Percentiles rank a stretch among this genome's conserved stretches.
Evolutionary conservation across 148 eudicot genomes (phyloP).

Genomic region (Silene latifolia): DNA sequence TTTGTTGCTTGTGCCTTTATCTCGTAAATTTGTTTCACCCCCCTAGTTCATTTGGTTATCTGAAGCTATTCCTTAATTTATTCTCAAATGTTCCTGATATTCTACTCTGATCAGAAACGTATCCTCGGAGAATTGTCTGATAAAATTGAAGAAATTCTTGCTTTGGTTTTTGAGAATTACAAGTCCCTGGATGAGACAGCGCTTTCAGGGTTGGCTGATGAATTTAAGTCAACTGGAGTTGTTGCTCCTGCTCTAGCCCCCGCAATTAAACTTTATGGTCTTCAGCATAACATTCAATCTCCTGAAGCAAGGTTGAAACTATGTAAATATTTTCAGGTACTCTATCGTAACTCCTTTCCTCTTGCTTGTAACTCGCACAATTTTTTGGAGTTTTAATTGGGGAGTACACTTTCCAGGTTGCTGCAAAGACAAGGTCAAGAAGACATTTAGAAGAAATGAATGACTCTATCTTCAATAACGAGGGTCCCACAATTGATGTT

Average conservation of each 20-base stretch:
- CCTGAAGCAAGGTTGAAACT: conserved; percentile 39
- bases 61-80: not conserved
- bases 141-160: conserved; percentile 30
- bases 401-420: conserved; percentile 25
- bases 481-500: conserved; percentile 25
- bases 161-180: conserved; percentile 39
- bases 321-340: conserved; percentile 41
- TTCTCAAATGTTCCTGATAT: conserved; percentile 3
- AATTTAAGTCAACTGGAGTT: conserved; percentile 26
- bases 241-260: conserved; percentile 38
- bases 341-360: not conserved
- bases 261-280: conserved; percentile 37
- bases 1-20: not conserved
- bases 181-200: conserved; percentile 40
- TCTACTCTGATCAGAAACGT: conserved; percentile 32
- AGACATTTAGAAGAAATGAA: conserved; percentile 34
- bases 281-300: conserved; percentile 31
- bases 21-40: conserved; percentile 10
- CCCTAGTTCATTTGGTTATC: not conserved
- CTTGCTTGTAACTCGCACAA: not conserved
- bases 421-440: conserved; percentile 40
- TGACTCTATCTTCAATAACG: conserved; percentile 24
- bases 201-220: conserved; percentile 34
- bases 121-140: conserved; percentile 37
- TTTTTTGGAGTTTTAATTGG: not conserved